phyloP scores from a whole-genome alignment of 139 green algal genomes.

The Raphidocelis subcapitata region DNA sequence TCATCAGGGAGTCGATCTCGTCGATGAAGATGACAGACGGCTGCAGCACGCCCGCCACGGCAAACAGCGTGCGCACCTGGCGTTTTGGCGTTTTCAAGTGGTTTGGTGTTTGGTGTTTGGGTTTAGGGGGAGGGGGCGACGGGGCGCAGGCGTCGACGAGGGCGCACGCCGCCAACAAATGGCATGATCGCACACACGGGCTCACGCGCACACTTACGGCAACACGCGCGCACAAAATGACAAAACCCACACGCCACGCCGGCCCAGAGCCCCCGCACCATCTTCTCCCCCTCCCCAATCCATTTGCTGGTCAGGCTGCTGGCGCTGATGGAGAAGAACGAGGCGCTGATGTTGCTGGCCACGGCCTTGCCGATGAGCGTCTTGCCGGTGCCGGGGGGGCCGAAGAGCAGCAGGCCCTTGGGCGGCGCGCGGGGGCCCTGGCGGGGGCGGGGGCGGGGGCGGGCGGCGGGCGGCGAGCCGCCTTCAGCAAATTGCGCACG shows the following conservation, averaged over 20 bases:
- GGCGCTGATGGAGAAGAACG: constrained; percentile 97
- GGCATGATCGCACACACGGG: no score
- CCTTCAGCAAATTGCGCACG: no score
- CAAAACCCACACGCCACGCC: no score
- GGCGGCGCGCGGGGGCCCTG: constrained; percentile 82
- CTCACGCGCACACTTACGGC: no score
- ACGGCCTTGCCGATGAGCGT: constrained; percentile 96
- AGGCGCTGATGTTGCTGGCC: constrained; percentile 92
- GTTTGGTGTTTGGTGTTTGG: no score
- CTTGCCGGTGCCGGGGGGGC: constrained; percentile 85
- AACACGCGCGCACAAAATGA: no score
- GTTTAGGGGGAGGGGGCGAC: no score
- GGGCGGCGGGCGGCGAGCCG: background rate
- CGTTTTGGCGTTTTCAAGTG: no score
- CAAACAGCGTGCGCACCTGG: constrained; percentile 86
- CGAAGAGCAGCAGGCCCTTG: constrained; percentile 92
- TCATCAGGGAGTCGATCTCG: constrained; percentile 97
- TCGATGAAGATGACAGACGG: constrained; percentile 99
- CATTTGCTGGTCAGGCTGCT: constrained; percentile 97
- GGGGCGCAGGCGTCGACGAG: no score
- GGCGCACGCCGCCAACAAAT: no score
- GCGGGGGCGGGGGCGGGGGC: background rate
- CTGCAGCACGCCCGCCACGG: constrained; percentile 80
- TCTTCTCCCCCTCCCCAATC: constrained; percentile 98
- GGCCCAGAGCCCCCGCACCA: constrained; percentile 60